Evolutionary conservation across 116 monocot genomes (phyloP).

Genomic region (Cymodocea nodosa): DNA sequence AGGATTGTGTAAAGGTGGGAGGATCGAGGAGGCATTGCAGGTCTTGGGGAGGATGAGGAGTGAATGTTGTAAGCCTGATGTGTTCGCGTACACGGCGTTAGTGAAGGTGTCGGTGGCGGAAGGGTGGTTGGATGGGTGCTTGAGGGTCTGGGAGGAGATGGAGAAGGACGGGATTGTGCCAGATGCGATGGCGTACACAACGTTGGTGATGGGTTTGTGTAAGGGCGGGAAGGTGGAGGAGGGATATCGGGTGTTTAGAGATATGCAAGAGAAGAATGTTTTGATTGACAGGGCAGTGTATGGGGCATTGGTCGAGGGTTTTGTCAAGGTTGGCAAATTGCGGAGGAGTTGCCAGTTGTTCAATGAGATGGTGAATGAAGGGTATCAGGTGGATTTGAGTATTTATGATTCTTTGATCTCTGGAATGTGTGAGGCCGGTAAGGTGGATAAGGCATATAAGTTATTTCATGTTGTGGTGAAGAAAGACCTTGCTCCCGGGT

Average conservation of each 20-base stretch:
- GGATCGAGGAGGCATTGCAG: conserved; percentile 33
- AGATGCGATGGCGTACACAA: conserved; percentile 68
- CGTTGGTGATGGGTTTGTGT: conserved; percentile 52
- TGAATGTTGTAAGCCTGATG: conserved; percentile 59
- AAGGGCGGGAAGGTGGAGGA: conserved; percentile 32
- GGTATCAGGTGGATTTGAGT: conserved; percentile 54
- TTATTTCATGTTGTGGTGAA: conserved; percentile 38
- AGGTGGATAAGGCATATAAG: conserved; percentile 57
- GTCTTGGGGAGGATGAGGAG: conserved; percentile 47
- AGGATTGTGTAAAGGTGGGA: conserved; percentile 46
- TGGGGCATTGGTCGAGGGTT: conserved; percentile 48
- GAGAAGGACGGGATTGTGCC: conserved; percentile 35
- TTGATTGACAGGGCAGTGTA: conserved; percentile 62
- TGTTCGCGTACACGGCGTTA: conserved; percentile 86
- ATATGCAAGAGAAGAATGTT: conserved; percentile 50
- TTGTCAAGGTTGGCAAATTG: conserved; percentile 35
- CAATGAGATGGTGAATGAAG: conserved; percentile 72
- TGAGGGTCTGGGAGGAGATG: conserved; percentile 84
- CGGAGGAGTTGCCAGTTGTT: conserved; percentile 41
- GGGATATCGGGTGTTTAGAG: conserved; percentile 29
- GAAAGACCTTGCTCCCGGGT: conserved; percentile 45
- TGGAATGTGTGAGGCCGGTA: conserved; percentile 39
- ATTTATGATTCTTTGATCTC: conserved; percentile 59
- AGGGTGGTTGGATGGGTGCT: conserved; percentile 54
- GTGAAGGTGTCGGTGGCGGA: conserved; percentile 34